Conservation (phyloP, 2,329 filamentous ascomycete genomes). For the Ustilaginoidea virens region DNA sequence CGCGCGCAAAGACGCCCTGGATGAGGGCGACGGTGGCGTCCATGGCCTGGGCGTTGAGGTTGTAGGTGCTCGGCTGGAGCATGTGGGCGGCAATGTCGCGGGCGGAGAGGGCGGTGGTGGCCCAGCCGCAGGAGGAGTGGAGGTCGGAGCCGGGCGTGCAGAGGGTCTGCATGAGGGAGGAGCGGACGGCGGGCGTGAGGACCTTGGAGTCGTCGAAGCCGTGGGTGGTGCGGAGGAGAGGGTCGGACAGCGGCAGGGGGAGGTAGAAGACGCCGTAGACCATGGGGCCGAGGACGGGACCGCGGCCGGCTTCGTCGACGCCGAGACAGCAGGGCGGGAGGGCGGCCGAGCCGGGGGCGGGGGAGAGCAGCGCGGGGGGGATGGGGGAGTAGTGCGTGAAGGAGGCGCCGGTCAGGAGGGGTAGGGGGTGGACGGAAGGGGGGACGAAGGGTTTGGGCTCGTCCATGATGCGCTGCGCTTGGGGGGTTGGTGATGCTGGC, state of each 20-base stretch:
- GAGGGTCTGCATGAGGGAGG: conserved; percentile 51
- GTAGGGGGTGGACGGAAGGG: conserved; percentile 45
- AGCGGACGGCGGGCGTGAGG: conserved; percentile 65
- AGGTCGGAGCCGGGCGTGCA: conserved; percentile 46
- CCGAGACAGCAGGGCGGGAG: conserved; percentile 53
- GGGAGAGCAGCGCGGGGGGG: conserved; percentile 39
- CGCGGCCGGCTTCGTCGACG: conserved; percentile 86
- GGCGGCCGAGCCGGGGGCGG: conserved; percentile 18
- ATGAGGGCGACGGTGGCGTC: conserved; percentile 81
- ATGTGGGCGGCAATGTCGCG: conserved; percentile 69
- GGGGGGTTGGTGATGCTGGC: no score
- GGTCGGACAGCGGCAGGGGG: conserved; percentile 53
- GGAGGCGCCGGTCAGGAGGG: conserved; percentile 47
- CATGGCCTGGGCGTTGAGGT: conserved; percentile 91
- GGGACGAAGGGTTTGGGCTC: conserved; percentile 37
- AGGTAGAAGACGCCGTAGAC: conserved; percentile 61
- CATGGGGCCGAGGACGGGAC: conserved; percentile 78
- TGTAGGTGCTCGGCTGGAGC: conserved; percentile 58
- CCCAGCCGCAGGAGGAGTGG: conserved; percentile 57
- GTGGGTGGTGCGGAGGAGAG: conserved; percentile 62
- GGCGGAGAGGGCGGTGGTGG: conserved; percentile 65
- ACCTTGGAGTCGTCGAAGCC: conserved; percentile 95
- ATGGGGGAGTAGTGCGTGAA: conserved; percentile 59
- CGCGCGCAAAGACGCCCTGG: conserved; percentile 54
- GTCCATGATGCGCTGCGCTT: no score